Evolutionary conservation across 2,329 filamentous ascomycete genomes (phyloP).

Genomic region (Echinosphaeria canescens): DNA sequence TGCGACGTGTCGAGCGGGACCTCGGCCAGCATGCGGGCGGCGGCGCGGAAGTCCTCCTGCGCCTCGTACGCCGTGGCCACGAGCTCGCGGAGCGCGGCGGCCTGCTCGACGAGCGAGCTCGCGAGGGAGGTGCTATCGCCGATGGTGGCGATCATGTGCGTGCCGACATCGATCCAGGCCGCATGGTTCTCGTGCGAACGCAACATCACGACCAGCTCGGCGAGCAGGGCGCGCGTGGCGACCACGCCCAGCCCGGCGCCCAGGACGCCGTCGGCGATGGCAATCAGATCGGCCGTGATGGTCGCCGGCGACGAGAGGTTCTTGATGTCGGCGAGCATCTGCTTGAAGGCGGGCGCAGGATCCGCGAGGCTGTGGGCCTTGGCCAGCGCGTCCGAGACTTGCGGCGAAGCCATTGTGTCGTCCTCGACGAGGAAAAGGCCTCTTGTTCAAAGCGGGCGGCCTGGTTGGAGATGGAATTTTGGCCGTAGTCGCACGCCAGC

Average conservation of each 20-base stretch:
- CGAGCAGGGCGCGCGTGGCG: conserved; percentile 8
- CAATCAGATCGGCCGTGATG: conserved; percentile 6
- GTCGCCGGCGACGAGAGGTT: conserved; percentile 5
- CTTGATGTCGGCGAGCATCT: conserved; percentile 7
- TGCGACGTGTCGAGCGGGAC: conserved; percentile 84
- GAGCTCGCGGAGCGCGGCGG: conserved; percentile 56
- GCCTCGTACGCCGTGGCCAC: conserved; percentile 67
- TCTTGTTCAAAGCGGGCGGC: no score
- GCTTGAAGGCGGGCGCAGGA: conserved; percentile 5
- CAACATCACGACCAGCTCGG: conserved; percentile 22
- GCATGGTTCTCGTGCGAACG: conserved; percentile 35
- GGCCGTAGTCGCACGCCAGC: no score
- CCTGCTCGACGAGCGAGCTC: conserved; percentile 67
- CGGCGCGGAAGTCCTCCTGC: conserved; percentile 59
- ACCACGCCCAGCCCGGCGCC: conserved; percentile 8
- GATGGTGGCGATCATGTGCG: conserved; percentile 48
- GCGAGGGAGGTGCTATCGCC: conserved; percentile 26
- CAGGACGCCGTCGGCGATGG: conserved; percentile 7
- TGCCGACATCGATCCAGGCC: conserved; percentile 54
- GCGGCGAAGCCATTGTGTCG: no score
- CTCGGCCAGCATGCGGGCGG: conserved; percentile 57
- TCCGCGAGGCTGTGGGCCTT: conserved; percentile 3
- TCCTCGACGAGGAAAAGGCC: no score
- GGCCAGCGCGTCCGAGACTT: conserved; percentile 6
- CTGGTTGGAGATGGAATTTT: no score